Evolutionary conservation across 495 filamentous ascomycete genomes (phyloP), one percentile per base, ranked within the genome.

Genomic region (Neurospora sp.): DNA sequence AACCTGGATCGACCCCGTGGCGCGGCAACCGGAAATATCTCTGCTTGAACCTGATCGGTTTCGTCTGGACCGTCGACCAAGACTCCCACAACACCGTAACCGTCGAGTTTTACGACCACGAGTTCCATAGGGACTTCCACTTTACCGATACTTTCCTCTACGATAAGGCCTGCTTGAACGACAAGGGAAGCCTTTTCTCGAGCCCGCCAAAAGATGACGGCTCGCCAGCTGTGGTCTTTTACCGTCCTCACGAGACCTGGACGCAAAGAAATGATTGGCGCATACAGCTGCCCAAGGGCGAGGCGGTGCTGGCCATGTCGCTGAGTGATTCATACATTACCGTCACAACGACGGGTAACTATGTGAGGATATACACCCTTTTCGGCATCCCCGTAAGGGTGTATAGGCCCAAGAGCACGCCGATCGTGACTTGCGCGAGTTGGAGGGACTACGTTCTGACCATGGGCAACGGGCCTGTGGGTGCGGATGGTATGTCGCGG

Each of bases 171-270:
- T 98, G 95, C 76, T 83, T 86, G 8, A 87, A 94, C 79, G 93
- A 97, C 42, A 88, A 92, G 72, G 96, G 96, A 38, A 87, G 93
- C 0, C 86, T 97, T 1, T 98, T 98, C 80, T 92, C 94, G 1
- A 96, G 92, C 76, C 91, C 88, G 14, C 90, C 94, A 3, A 88
- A 85, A 16, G 88, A 89, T 54, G 86, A 88, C 14, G 54, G 54
- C 54, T 86, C 86, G 39, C 90, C 91, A 37, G 92, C 96, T 0
- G 92, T 91, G 39, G 89, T 99, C n/a, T 96, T 97, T 81, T 99
- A 98, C 79, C 90, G 96, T 12, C 96, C 96, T 0, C 96, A 99
- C 78, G 96, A 98, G 81, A 96, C 93, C 3, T 99, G 96, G 96
- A 97, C 94, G 1, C 86, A 92, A 6, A 85, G 96, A 73, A 90